These are phyloP conservation scores for Parafenestella ontariensis DNA, from an alignment of 2,329 filamentous ascomycete species.

Conservation along the genomic window DNA sequence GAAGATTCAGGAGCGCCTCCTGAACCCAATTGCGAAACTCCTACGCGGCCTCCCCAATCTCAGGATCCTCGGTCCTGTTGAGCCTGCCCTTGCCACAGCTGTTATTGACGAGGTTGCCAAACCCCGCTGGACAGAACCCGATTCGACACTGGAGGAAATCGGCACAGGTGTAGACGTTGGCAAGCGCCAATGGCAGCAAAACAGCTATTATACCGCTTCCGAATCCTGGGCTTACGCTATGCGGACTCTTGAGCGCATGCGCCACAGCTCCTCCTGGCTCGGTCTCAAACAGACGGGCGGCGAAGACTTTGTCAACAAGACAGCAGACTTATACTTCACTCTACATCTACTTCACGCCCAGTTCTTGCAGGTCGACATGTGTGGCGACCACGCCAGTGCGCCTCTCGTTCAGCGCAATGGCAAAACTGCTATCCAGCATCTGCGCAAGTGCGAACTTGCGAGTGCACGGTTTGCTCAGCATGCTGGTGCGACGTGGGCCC, in stretches of 20 bases:
- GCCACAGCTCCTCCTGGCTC: conserved; percentile 33
- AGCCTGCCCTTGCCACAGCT: conserved; percentile 12
- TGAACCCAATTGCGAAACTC: conserved; percentile 26
- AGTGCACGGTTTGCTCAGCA: conserved; percentile 34
- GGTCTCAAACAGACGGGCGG: conserved; percentile 26
- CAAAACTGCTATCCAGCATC: conserved; percentile 14
- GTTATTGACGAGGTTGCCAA: conserved; percentile 23
- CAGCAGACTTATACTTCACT: conserved; percentile 32
- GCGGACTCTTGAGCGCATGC: conserved; percentile 38
- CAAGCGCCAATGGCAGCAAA: conserved; percentile 38
- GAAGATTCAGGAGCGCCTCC: conserved; percentile 27
- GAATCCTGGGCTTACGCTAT: conserved; percentile 32
- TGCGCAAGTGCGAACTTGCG: conserved; percentile 30
- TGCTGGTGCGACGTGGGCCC: conserved; percentile 30
- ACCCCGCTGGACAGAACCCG: conserved; percentile 34
- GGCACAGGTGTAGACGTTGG: conserved; percentile 34
- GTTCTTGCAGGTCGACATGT: conserved; percentile 35
- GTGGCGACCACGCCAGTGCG: conserved; percentile 1
- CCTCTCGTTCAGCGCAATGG: conserved; percentile 22
- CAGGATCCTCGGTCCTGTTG: conserved; percentile 25
- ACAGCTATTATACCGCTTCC: conserved; percentile 24
- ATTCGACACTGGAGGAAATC: conserved; percentile 31
- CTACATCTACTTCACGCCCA: conserved; percentile 32
- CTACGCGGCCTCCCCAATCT: conserved; percentile 30
- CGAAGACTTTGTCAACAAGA: conserved; percentile 32